Base-by-base conservation (phyloP, 306 rosid species). In the Potentilla sterilis region DNA sequence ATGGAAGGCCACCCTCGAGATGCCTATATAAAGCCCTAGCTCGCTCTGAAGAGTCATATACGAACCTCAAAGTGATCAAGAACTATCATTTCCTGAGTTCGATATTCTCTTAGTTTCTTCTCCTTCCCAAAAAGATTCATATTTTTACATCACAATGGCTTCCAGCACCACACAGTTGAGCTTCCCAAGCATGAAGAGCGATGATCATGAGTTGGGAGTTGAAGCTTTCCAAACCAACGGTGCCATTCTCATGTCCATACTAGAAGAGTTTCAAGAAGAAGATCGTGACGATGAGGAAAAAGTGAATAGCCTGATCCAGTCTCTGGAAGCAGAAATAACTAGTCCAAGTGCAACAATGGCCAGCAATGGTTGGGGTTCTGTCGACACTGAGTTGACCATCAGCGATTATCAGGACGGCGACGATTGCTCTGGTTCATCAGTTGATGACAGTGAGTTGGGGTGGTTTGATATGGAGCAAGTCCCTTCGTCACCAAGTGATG, bases 241-340 rank as follows among this genome's bases (percentile, higher is more conserved):
- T 63, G 79, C 78, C 21, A 67, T 86, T 79, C 80, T 86, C 57
- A 77, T 72, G 89, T 75, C 82, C 32, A 49, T 86, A 22, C 52
- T 84, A 80, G 87, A 84, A 67, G 89, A 86, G 67, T 59, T 79
- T 9, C 81, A 75, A 2, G 86, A 88, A 51, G 89, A 86, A 42
- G 83, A 72, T 16, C 47, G 68, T 32, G 66, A 59, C 58, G 86
- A 78, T 0, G 93, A 83, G 77, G 89, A 87, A 22, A 86, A 85
- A 54, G 79, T 89, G 34, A 76, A 78, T 3, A 85, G 79, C 62
- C 80, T 87, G 72, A 87, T 89, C 48, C 90, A 83, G 61, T 89
- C 91, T 41, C 70, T 85, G 19, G 87, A 87, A 76, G 89, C 84
- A n/a, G 91, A 81, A 75, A 79, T 87, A 59, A 73, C 9, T 71